phyloP scores from a whole-genome alignment of 192 early-diverging fungal genomes.

The Mortierella alpina region DNA sequence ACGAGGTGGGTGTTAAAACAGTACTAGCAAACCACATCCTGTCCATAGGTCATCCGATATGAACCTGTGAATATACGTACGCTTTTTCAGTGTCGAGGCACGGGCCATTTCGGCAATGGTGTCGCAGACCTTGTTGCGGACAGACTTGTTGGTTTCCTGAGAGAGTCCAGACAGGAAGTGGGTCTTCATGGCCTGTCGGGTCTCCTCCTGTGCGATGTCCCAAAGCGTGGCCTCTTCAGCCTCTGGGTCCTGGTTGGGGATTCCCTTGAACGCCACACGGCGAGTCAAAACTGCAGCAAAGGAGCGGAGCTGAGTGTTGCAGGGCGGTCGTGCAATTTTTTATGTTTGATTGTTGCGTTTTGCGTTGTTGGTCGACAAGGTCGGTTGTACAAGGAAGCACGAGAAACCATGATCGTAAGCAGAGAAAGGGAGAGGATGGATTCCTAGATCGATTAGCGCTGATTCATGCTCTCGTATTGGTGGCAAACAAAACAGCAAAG shows the following conservation, averaged over 20 bases:
- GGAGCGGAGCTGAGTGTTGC: slow-evolving; percentile 58
- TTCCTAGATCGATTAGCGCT: no score
- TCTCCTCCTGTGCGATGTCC: slow-evolving; percentile 72
- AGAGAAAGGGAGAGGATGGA: background rate
- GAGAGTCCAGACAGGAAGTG: slow-evolving; percentile 84
- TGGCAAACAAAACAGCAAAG: background rate
- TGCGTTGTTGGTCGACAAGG: background rate
- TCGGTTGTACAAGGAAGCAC: background rate
- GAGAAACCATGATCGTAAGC: background rate
- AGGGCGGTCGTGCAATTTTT: background rate
- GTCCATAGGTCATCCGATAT: background rate
- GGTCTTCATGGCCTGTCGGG: slow-evolving; percentile 75
- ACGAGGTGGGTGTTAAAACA: background rate
- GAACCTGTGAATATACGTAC: slow-evolving; percentile 48
- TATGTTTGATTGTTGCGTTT: background rate
- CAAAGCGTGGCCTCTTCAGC: slow-evolving; percentile 66
- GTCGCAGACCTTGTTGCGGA: slow-evolving; percentile 95
- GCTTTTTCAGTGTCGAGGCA: slow-evolving; percentile 60
- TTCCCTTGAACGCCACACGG: slow-evolving; percentile 68
- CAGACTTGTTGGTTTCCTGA: slow-evolving; percentile 75
- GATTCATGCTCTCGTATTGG: background rate
- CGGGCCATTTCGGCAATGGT: slow-evolving; percentile 91
- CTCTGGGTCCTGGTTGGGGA: slow-evolving; percentile 53
- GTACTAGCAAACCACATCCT: background rate
- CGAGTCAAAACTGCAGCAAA: slow-evolving; percentile 67